Conservation (phyloP, 2,329 filamentous ascomycete species). For the Claviceps cyperi region DNA sequence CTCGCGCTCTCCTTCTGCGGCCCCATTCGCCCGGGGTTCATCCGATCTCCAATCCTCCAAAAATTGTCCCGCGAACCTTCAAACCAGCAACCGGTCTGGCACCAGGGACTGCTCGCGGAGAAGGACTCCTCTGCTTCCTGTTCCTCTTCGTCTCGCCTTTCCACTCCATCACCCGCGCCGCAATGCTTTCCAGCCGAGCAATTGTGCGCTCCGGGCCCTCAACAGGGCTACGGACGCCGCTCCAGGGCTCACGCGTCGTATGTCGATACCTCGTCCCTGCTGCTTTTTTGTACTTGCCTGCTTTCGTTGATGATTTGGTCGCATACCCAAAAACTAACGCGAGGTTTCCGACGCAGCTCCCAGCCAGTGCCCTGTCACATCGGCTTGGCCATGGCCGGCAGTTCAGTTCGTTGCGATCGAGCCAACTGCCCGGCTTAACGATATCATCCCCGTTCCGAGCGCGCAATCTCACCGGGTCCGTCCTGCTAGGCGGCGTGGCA, state of each 20-base stretch:
- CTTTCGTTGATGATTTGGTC: background rate
- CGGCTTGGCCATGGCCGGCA: constrained; percentile 20
- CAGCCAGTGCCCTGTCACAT: constrained; percentile 14
- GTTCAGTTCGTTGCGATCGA: constrained; percentile 17
- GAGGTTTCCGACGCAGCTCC: constrained; percentile 7
- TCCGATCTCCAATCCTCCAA: constrained; percentile 15
- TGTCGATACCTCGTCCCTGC: background rate
- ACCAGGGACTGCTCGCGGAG: background rate
- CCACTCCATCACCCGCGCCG: constrained; percentile 10
- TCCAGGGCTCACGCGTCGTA: constrained; percentile 16
- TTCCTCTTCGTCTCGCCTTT: background rate
- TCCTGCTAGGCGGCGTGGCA: constrained; percentile 17
- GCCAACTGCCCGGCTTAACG: constrained; percentile 9
- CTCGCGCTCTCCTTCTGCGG: too few species aligned
- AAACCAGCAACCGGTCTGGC: background rate
- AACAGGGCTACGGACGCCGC: constrained; percentile 16
- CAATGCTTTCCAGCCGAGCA: constrained; percentile 32
- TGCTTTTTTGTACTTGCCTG: background rate
- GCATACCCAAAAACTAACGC: background rate
- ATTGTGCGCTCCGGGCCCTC: constrained; percentile 25
- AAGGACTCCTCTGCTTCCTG: background rate
- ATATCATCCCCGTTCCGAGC: constrained; percentile 12
- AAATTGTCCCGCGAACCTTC: constrained; percentile 12
- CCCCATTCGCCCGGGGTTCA: constrained; percentile 18
- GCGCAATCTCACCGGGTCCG: constrained; percentile 12